Conservation (phyloP, 495 filamentous ascomycete species). For the Penicillium salamii region DNA sequence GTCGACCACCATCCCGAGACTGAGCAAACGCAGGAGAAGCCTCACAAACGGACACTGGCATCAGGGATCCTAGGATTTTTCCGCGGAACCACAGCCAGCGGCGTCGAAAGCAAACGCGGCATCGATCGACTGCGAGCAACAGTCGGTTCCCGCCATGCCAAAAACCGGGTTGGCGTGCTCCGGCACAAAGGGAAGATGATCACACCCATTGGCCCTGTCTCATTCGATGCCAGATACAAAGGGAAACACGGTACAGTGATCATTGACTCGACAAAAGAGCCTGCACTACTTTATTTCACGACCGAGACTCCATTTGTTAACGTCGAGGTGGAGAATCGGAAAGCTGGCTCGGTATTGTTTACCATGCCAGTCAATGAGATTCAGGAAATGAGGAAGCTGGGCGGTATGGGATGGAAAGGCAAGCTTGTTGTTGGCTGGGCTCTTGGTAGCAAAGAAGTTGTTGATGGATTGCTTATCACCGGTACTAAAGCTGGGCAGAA, state of each 20-base stretch:
- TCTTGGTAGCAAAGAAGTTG: conserved; percentile 65
- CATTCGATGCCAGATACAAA: conserved; percentile 69
- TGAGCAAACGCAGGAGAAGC: neutral
- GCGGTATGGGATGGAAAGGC: conserved; percentile 84
- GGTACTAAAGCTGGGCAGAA: conserved; percentile 48
- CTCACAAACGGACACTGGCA: conserved; percentile 39
- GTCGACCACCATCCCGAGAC: neutral
- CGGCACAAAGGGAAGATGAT: conserved; percentile 39
- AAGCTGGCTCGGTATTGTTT: conserved; percentile 35
- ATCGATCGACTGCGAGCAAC: conserved; percentile 66
- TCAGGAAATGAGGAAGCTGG: conserved; percentile 72
- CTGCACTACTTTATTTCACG: conserved; percentile 39
- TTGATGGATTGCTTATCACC: conserved; percentile 73
- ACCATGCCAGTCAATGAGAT: conserved; percentile 56
- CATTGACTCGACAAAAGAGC: conserved; percentile 53
- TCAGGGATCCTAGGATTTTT: conserved; percentile 61
- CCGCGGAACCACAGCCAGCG: conserved; percentile 63
- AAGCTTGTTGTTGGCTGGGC: conserved; percentile 85
- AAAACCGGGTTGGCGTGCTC: conserved; percentile 67
- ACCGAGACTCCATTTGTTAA: conserved; percentile 37
- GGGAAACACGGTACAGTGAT: conserved; percentile 72
- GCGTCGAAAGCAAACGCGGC: conserved; percentile 65
- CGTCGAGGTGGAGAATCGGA: conserved; percentile 37
- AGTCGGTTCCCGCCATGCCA: conserved; percentile 59
- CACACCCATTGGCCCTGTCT: conserved; percentile 58